Percentiles rank a stretch among this genome's conserved stretches.
Conservation (phyloP, 257 asterid genomes). For the Pogostemon cablin region DNA sequence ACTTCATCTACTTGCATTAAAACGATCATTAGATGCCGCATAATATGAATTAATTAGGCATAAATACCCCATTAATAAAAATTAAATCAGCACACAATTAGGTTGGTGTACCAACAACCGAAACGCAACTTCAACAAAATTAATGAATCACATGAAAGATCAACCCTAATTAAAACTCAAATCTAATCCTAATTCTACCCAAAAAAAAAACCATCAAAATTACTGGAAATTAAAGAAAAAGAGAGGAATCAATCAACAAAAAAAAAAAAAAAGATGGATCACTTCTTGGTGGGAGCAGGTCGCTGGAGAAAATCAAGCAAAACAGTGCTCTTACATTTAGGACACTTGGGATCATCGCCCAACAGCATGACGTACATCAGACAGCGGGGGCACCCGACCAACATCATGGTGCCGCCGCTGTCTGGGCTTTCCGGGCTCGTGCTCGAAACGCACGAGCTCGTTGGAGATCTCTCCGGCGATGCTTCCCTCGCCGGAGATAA, state of each 20-base stretch:
- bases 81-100: no score
- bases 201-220: no score
- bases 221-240: no score
- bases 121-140: no score
- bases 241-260: not conserved
- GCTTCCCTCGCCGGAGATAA: constrained; percentile 47
- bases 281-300: constrained; percentile 34
- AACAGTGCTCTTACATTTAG: constrained; percentile 57
- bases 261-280: not conserved
- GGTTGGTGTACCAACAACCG: no score
- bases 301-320: constrained; percentile 55
- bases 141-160: no score
- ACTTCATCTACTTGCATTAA: no score
- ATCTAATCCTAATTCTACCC: no score
- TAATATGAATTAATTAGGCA: no score
- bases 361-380: constrained; percentile 56
- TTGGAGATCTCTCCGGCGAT: constrained; percentile 41
- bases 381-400: constrained; percentile 61
- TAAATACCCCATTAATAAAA: no score
- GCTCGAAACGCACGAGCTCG: constrained; percentile 50
- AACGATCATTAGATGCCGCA: no score
- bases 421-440: constrained; percentile 44
- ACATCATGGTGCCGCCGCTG: constrained; percentile 44
- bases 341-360: constrained; percentile 56
- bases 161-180: no score